Conservation (phyloP, 176 grass and related monocot genomes). For the Oryza officinalis region DNA sequence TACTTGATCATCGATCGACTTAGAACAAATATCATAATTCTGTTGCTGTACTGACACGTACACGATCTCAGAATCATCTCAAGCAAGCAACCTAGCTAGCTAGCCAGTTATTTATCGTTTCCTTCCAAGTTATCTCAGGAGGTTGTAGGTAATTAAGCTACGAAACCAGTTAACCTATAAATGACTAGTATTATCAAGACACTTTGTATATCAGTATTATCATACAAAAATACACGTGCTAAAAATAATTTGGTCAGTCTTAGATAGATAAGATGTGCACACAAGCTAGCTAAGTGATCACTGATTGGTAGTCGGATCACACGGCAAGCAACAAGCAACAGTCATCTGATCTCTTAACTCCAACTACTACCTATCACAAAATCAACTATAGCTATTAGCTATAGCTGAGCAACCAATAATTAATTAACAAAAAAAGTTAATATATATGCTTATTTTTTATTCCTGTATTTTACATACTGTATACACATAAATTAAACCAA, state of each 20-base stretch:
- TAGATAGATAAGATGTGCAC: constrained; percentile 20
- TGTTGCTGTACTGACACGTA: not conserved
- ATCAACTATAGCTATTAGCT: not conserved
- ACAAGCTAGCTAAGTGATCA: not conserved
- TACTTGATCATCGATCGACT: too few species aligned
- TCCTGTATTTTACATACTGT: not conserved
- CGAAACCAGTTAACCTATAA: not conserved
- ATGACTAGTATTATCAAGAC: not conserved
- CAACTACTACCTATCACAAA: not conserved
- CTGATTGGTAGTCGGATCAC: not conserved
- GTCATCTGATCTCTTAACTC: not conserved
- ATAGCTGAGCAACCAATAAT: not conserved
- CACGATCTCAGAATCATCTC: not conserved
- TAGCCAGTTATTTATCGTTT: not conserved
- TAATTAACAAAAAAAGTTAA: not conserved
- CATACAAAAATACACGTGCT: not conserved
- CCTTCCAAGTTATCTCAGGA: constrained; percentile 3
- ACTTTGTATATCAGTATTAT: not conserved
- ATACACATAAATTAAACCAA: not conserved
- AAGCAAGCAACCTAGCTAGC: not conserved
- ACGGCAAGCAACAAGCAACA: constrained; percentile 44
- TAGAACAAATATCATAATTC: too few species aligned
- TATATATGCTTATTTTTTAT: not conserved
- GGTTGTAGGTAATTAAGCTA: not conserved
- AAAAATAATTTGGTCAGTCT: not conserved